Conservation (phyloP, 2,329 filamentous ascomycete genomes). For the Aspergillus cejpii region DNA sequence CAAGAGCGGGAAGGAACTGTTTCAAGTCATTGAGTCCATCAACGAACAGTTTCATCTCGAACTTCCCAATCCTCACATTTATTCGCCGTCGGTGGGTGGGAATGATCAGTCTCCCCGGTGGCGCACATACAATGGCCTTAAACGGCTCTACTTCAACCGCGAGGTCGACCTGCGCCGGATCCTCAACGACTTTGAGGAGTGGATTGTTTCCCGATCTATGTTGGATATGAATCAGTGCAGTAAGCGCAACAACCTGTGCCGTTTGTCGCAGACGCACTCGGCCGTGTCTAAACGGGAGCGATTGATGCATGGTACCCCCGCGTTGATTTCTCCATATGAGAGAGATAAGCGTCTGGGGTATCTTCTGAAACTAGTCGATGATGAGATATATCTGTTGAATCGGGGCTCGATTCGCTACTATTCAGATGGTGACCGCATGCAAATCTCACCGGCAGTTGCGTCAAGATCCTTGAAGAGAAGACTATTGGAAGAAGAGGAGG, state of each 20-base stretch:
- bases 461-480: constrained; percentile 10
- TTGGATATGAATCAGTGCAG: neutral
- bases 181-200: constrained; percentile 30
- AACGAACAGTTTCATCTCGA: constrained; percentile 33
- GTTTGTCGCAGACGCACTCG: constrained; percentile 21
- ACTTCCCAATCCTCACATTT: constrained; percentile 23
- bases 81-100: constrained; percentile 14
- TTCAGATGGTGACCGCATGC: constrained; percentile 1
- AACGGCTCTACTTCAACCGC: constrained; percentile 26
- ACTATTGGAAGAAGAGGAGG: constrained; percentile 18
- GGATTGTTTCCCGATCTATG: constrained; percentile 16
- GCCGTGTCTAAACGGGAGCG: constrained; percentile 11
- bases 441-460: constrained; percentile 8
- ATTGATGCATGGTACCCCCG: neutral
- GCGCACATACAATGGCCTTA: constrained; percentile 25
- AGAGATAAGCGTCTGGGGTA: constrained; percentile 23
- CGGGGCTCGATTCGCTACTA: constrained; percentile 15
- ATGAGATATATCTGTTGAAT: constrained; percentile 29
- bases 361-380: constrained; percentile 25
- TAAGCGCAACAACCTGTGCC: constrained; percentile 18
- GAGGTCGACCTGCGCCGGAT: constrained; percentile 18
- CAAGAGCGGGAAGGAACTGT: constrained; percentile 20
- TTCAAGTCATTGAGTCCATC: constrained; percentile 26
- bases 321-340: constrained; percentile 15
- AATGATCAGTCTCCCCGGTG: constrained; percentile 16